Evolutionary conservation across 116 monocot genomes (phyloP).

Genomic region (Dioscorea cayenensis): DNA sequence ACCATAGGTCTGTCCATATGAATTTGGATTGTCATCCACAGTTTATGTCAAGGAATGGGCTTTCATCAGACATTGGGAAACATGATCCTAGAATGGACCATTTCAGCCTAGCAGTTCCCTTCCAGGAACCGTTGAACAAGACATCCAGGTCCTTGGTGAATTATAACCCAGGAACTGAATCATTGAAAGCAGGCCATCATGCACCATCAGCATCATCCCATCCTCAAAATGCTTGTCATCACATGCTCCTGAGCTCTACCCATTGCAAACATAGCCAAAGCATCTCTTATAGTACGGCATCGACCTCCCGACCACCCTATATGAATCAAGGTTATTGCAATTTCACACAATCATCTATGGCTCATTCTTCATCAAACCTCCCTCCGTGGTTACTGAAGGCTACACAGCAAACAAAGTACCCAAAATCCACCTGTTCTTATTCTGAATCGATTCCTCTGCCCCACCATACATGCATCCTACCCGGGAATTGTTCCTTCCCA

Average conservation of each 20-base stretch:
- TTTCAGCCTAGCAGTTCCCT: conserved; percentile 10
- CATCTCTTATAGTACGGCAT: conserved; percentile 21
- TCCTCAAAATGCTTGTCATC: conserved; percentile 22
- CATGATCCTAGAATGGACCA: conserved; percentile 7
- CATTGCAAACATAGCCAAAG: conserved; percentile 38
- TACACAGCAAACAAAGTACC: conserved; percentile 23
- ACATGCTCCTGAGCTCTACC: conserved; percentile 33
- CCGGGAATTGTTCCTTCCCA: conserved; percentile 10
- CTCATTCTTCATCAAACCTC: conserved; percentile 20
- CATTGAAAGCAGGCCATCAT: conserved; percentile 17
- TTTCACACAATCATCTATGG: conserved; percentile 15
- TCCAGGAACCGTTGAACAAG: conserved; percentile 14
- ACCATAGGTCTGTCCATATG: conserved; percentile 7
- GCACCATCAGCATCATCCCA: conserved; percentile 12
- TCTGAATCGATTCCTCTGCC: conserved; percentile 12
- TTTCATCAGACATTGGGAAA: conserved; percentile 12
- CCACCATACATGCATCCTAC: conserved; percentile 7
- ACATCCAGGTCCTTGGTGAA: conserved; percentile 4
- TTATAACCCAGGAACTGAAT: conserved; percentile 10
- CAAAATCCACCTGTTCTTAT: conserved; percentile 19
- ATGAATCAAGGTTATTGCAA: conserved; percentile 13
- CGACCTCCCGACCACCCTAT: conserved; percentile 14
- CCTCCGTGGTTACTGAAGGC: conserved; percentile 54
- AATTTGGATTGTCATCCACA: conserved; percentile 17
- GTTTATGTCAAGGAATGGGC: conserved; percentile 17